These are phyloP conservation scores for Cerrena zonata DNA, from an alignment of 1,284 basidiomycete genomes.

Conservation along the genomic window DNA sequence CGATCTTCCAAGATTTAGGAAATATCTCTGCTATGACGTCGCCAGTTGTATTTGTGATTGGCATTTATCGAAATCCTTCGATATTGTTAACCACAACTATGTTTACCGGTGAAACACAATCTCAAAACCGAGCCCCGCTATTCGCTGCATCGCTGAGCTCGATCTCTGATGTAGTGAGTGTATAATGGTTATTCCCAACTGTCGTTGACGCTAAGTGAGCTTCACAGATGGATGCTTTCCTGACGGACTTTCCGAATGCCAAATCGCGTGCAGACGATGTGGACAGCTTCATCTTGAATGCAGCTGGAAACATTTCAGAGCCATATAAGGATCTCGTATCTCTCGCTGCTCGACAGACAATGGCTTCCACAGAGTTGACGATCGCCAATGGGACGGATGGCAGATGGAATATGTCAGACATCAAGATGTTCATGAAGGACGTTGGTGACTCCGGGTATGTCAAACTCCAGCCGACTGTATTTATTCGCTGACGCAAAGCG, in stretches of 20 bases:
- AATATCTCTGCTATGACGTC: conserved; percentile 12
- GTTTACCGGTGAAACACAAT: conserved; percentile 7
- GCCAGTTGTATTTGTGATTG: conserved; percentile 21
- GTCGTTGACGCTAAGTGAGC: too few species aligned
- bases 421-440: conserved; percentile 43
- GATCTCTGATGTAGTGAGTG: conserved; percentile 15
- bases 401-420: conserved; percentile 32
- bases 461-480: too few species aligned
- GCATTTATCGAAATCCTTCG: conserved; percentile 19
- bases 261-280: conserved; percentile 18
- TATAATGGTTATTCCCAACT: too few species aligned
- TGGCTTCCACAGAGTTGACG: conserved; percentile 36
- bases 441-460: conserved; percentile 15
- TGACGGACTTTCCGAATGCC: conserved; percentile 21
- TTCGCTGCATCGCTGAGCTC: conserved; percentile 18
- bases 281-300: conserved; percentile 20
- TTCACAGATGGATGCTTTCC: conserved; percentile 25
- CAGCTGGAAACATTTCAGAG: conserved; percentile 18
- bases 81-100: conserved; percentile 19
- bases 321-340: conserved; percentile 39
- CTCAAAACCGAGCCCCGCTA: conserved; percentile 22
- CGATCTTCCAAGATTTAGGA: conserved; percentile 19
- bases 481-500: neutral
- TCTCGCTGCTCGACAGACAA: conserved; percentile 36
- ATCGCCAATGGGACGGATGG: conserved; percentile 27